phyloP scores from a whole-genome alignment of 768 basidiomycete species.

The Termitomyces heimii region DNA sequence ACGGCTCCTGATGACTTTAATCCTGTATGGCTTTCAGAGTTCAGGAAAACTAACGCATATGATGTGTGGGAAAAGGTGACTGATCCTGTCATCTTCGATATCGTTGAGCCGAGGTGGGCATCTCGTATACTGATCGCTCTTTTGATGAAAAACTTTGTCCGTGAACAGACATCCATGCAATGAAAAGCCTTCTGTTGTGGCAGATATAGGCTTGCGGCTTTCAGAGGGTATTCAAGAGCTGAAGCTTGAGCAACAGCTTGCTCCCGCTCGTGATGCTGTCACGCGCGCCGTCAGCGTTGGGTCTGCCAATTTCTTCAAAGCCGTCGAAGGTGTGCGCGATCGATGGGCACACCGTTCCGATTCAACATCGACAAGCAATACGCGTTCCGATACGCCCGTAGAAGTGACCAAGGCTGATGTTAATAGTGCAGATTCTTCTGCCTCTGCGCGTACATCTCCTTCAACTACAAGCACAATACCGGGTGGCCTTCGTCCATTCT shows the following conservation, averaged over 20 bases:
- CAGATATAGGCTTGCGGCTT: slow-evolving; percentile 88
- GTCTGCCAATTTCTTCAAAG: slow-evolving; percentile 80
- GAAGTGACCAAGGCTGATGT: slow-evolving; percentile 33
- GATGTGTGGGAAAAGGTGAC: slow-evolving; percentile 88
- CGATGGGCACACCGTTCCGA: slow-evolving; percentile 45
- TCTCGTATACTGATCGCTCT: not conserved
- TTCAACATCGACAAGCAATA: slow-evolving; percentile 19
- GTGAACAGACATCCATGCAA: slow-evolving; percentile 81
- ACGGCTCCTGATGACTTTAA: slow-evolving; percentile 78
- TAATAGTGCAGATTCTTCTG: slow-evolving; percentile 14
- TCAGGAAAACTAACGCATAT: slow-evolving; percentile 82
- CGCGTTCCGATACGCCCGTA: slow-evolving; percentile 30
- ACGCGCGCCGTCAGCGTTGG: slow-evolving; percentile 68
- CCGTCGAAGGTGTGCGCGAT: slow-evolving; percentile 83
- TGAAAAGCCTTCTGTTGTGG: slow-evolving; percentile 81
- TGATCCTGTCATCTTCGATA: slow-evolving; percentile 91
- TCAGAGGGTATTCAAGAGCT: slow-evolving; percentile 94
- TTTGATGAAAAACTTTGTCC: not conserved
- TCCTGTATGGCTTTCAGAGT: slow-evolving; percentile 81
- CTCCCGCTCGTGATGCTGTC: slow-evolving; percentile 86
- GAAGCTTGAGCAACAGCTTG: slow-evolving; percentile 89
- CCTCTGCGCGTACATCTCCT: not conserved
- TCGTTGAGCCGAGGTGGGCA: slow-evolving; percentile 82
- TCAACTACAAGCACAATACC: slow-evolving; percentile 4
- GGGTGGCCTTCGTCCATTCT: slow-evolving; percentile 11